Conservation (phyloP, 2,329 filamentous ascomycete species). For the Trichoderma sp. region DNA sequence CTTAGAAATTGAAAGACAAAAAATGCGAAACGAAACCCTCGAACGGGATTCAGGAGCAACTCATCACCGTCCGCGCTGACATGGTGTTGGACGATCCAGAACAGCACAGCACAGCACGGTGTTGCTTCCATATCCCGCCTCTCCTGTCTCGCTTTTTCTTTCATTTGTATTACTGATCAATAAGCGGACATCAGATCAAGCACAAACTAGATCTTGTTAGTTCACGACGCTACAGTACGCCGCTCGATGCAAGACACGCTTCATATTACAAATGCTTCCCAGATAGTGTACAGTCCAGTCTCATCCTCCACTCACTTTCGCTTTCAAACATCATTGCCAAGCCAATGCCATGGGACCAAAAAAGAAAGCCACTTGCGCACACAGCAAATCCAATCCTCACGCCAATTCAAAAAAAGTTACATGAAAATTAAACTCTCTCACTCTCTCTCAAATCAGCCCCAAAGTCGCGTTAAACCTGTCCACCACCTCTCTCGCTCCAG, state of each 20-base stretch:
- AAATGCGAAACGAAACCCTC: not conserved
- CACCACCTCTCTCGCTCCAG: slow-evolving; percentile 41
- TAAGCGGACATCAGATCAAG: not conserved
- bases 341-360: not conserved
- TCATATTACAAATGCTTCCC: not conserved
- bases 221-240: not conserved
- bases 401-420: not conserved
- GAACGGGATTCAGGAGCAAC: not conserved
- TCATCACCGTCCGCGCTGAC: not conserved
- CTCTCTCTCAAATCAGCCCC: slow-evolving; percentile 37
- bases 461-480: slow-evolving; percentile 47
- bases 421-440: not conserved
- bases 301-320: not conserved
- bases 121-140: not conserved
- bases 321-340: not conserved
- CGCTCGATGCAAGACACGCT: not conserved
- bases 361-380: not conserved
- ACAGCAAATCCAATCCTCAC: not conserved
- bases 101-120: not conserved
- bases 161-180: not conserved
- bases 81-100: not conserved
- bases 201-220: not conserved
- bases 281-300: not conserved
- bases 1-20: not conserved
- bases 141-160: not conserved